Conservation (phyloP, 1,284 basidiomycete genomes). For the Pyrrhoderma lamaoense region DNA sequence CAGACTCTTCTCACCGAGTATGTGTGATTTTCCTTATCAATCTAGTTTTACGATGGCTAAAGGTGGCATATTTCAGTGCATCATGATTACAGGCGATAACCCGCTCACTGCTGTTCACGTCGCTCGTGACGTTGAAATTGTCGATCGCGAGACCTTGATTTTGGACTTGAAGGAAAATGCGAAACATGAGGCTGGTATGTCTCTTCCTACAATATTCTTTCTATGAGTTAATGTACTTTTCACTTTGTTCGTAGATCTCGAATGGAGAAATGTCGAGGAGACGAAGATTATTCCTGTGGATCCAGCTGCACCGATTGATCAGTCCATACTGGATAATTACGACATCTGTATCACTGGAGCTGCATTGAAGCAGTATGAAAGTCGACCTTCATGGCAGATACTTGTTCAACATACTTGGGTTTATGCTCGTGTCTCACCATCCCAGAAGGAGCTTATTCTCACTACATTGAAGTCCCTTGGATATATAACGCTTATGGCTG, state of each 20-base stretch:
- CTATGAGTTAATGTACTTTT: constrained; percentile 1
- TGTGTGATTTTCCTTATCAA: constrained; percentile 26
- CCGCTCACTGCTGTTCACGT: constrained; percentile 93
- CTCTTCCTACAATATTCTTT: constrained; percentile 39
- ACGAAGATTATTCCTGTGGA: constrained; percentile 79
- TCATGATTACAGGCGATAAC: constrained; percentile 98
- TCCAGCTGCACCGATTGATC: constrained; percentile 69
- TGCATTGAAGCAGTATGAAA: constrained; percentile 80
- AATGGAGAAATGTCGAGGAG: constrained; percentile 92
- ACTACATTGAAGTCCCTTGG: constrained; percentile 83
- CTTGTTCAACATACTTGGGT: constrained; percentile 94
- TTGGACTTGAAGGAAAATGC: constrained; percentile 84
- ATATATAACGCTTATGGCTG: constrained; percentile 91
- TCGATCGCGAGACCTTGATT: constrained; percentile 88
- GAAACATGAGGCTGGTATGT: constrained; percentile 35
- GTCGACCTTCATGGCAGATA: constrained; percentile 56
- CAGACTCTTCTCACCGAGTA: constrained; percentile 90
- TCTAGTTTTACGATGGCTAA: background rate
- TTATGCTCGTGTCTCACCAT: constrained; percentile 92
- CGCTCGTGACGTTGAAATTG: constrained; percentile 89
- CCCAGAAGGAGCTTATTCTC: constrained; percentile 90
- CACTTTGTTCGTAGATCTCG: constrained; percentile 51
- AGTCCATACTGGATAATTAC: constrained; percentile 70
- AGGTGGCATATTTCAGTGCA: constrained; percentile 47
- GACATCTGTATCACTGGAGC: constrained; percentile 93